Conservation (phyloP, 1,284 basidiomycete genomes). For the Rhodotorula sp. region DNA sequence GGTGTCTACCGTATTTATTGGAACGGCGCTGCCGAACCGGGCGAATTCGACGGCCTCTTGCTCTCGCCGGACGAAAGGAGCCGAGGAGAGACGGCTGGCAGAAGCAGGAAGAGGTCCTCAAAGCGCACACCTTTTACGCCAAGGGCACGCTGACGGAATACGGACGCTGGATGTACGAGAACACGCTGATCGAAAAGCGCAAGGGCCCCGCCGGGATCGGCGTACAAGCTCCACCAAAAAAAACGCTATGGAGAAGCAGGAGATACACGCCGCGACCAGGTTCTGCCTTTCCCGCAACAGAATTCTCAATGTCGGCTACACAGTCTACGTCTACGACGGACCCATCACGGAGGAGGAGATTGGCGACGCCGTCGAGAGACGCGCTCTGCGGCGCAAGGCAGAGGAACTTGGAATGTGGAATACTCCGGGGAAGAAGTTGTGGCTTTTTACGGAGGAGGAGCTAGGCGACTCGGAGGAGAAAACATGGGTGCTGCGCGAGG, state of each 20-base stretch:
- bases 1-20: neutral
- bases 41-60: neutral
- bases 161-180: neutral
- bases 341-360: conserved; percentile 3
- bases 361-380: neutral
- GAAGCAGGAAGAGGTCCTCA: neutral
- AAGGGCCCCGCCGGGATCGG: neutral
- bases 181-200: neutral
- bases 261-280: too few species aligned
- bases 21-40: neutral
- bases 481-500: too few species aligned
- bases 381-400: neutral
- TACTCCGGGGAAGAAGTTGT: too few species aligned
- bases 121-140: neutral
- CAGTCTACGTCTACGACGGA: conserved; percentile 1
- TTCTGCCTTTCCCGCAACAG: neutral
- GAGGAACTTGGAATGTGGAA: too few species aligned
- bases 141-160: neutral
- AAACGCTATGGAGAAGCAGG: too few species aligned
- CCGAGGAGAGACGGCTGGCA: neutral
- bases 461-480: too few species aligned
- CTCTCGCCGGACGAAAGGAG: neutral
- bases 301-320: neutral
- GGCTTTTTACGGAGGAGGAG: too few species aligned
- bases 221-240: too few species aligned